Conservation (phyloP, 495 filamentous ascomycete species). For the Daldinia caldariorum region DNA sequence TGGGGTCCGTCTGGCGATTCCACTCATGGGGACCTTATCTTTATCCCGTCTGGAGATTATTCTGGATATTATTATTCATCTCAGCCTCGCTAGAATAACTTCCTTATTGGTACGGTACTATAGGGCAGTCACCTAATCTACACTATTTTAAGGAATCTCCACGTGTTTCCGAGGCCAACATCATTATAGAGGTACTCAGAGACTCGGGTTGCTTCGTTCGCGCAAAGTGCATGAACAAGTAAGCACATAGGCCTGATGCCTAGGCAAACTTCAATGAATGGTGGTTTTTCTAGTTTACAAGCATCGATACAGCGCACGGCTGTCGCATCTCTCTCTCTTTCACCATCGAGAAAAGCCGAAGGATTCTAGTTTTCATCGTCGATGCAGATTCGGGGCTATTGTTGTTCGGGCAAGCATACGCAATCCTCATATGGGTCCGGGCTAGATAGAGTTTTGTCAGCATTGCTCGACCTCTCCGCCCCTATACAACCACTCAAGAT, state of each 20-base stretch:
- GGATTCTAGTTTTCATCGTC: conserved; percentile 20
- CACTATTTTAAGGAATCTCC: not conserved
- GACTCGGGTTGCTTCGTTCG: no score
- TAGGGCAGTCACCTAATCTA: not conserved
- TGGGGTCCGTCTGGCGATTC: conserved; percentile 8
- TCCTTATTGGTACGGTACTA: not conserved
- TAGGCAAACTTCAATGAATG: conserved; percentile 2
- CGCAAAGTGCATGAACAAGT: no score
- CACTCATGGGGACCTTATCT: not conserved
- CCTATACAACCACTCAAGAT: no score
- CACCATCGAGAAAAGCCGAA: conserved; percentile 9
- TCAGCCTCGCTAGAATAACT: not conserved
- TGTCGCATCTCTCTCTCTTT: not conserved
- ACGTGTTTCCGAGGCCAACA: not conserved
- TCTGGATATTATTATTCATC: not conserved
- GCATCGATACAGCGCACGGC: not conserved
- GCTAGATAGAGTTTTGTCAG: conserved; percentile 14
- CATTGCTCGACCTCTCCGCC: conserved; percentile 11
- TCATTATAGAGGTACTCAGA: not conserved
- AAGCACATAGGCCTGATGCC: not conserved
- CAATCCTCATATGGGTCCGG: conserved; percentile 20
- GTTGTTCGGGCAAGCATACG: conserved; percentile 12
- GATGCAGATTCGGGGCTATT: conserved; percentile 21
- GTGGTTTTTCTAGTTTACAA: not conserved
- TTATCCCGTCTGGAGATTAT: not conserved